A percentile compares a stretch with the other conserved stretches of the same genome.
Conservation (phyloP, 441 rosid genomes). For the Eugenia klotzschiana region DNA sequence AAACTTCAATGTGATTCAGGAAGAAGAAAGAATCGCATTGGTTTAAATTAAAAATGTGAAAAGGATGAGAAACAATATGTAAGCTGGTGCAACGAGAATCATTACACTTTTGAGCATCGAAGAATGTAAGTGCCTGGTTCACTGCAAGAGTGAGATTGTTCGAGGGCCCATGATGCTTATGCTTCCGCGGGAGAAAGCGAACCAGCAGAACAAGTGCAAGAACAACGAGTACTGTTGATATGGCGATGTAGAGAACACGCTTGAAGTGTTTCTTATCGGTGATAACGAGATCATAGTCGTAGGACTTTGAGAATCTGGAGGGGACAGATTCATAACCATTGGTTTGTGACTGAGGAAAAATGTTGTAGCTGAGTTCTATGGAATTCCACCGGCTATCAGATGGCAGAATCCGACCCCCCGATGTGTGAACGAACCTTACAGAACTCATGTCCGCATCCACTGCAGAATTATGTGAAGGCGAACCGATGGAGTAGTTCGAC, state of each 20-base stretch:
- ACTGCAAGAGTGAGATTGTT: slow-evolving; percentile 44
- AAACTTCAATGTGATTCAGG: not conserved
- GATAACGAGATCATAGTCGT: slow-evolving; percentile 29
- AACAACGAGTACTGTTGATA: slow-evolving; percentile 6
- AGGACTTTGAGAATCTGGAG: slow-evolving; percentile 35
- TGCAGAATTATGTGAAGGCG: not conserved
- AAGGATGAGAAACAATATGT: not conserved
- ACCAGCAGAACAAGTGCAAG: slow-evolving; percentile 10
- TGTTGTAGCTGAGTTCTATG: slow-evolving; percentile 16
- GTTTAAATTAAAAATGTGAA: not conserved
- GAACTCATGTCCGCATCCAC: not conserved
- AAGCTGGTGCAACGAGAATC: not conserved
- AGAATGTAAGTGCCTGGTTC: slow-evolving; percentile 39
- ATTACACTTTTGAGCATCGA: slow-evolving; percentile 53
- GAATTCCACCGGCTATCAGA: slow-evolving; percentile 38
- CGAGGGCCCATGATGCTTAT: slow-evolving; percentile 12
- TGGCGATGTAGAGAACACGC: slow-evolving; percentile 22
- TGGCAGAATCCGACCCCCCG: slow-evolving; percentile 32
- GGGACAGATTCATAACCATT: slow-evolving; percentile 23
- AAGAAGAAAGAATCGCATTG: not conserved
- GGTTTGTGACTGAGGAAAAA: slow-evolving; percentile 9
- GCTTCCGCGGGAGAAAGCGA: slow-evolving; percentile 24
- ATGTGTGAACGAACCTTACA: slow-evolving; percentile 20
- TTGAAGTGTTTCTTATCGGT: slow-evolving; percentile 24
- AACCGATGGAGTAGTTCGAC: slow-evolving; percentile 2